Evolutionary conservation across 1,284 basidiomycete genomes (phyloP).

Genomic region (Heterobasidion occidentale): DNA sequence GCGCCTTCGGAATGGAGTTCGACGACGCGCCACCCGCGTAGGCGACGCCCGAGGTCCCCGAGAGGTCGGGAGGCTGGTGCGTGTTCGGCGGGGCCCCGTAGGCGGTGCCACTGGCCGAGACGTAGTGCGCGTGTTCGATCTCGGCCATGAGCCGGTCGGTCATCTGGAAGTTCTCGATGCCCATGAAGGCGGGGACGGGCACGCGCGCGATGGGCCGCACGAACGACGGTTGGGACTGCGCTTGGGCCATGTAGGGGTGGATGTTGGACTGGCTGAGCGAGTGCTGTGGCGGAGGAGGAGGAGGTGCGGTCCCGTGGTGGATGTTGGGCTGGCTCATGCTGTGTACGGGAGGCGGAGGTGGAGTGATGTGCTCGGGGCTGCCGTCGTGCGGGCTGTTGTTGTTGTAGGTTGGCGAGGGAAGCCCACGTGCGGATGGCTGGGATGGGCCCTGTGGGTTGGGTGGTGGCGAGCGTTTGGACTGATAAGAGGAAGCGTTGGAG

Average conservation of each 20-base stretch:
- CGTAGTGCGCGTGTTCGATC: conserved; percentile 9
- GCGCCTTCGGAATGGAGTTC: conserved; percentile 10
- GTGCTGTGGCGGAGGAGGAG: conserved; percentile 5
- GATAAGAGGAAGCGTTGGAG: conserved; percentile 31
- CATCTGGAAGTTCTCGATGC: conserved; percentile 9
- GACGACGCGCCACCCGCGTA: conserved; percentile 39
- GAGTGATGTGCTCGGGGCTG: conserved; percentile 22
- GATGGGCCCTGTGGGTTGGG: conserved; percentile 26
- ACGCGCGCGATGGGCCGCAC: not conserved
- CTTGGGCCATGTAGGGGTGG: conserved; percentile 3
- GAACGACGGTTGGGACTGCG: conserved; percentile 3
- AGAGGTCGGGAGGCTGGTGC: conserved; percentile 14
- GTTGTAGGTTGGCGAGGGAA: conserved; percentile 28
- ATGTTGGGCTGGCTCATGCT: conserved; percentile 18
- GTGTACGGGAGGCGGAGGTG: conserved; percentile 24
- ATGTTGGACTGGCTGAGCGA: conserved; percentile 20
- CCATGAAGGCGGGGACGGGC: conserved; percentile 5
- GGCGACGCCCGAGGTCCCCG: conserved; percentile 39
- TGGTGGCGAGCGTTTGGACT: conserved; percentile 32
- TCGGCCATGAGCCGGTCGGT: conserved; percentile 8
- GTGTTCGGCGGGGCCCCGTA: conserved; percentile 15
- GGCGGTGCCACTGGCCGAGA: conserved; percentile 31
- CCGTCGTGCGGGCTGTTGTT: conserved; percentile 16
- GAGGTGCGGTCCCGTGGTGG: conserved; percentile 11
- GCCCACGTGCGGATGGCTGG: conserved; percentile 25